phyloP scores from a whole-genome alignment of 306 rosid genomes.

The Castanopsis chinensis region DNA sequence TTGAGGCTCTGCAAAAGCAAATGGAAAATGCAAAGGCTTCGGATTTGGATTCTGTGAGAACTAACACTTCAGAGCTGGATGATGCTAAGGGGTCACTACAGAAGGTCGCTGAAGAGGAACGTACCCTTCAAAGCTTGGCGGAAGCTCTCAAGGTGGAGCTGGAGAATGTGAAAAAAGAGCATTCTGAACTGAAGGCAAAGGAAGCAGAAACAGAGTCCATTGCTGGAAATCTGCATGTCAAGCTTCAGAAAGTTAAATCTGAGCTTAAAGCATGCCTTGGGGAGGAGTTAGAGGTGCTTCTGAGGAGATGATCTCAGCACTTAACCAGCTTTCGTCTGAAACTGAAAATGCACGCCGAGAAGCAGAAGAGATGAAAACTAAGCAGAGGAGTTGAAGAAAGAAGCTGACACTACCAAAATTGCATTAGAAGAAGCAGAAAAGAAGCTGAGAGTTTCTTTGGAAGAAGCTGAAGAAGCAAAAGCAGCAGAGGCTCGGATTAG shows the following conservation, averaged over 20 bases:
- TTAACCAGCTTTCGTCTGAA: slow-evolving; percentile 69
- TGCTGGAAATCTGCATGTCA: slow-evolving; percentile 77
- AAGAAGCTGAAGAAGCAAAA: slow-evolving; percentile 86
- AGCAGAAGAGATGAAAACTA: slow-evolving; percentile 74
- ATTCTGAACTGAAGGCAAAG: slow-evolving; percentile 72
- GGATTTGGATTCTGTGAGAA: slow-evolving; percentile 70
- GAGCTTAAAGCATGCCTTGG: slow-evolving; percentile 74
- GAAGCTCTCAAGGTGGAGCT: slow-evolving; percentile 80
- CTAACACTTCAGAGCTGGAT: slow-evolving; percentile 74
- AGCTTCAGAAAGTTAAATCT: slow-evolving; percentile 67
- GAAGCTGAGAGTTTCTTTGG: slow-evolving; percentile 62
- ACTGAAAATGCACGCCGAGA: slow-evolving; percentile 60
- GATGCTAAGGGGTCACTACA: slow-evolving; percentile 85
- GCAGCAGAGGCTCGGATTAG: slow-evolving; percentile 79
- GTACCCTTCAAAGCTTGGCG: slow-evolving; percentile 61
- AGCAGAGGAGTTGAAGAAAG: slow-evolving; percentile 71
- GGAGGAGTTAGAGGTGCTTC: slow-evolving; percentile 80
- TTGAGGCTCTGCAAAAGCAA: slow-evolving; percentile 67
- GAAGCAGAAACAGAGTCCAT: slow-evolving; percentile 87
- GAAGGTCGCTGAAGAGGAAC: slow-evolving; percentile 89
- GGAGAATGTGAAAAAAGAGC: slow-evolving; percentile 87
- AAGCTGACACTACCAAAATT: slow-evolving; percentile 59
- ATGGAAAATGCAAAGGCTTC: slow-evolving; percentile 69
- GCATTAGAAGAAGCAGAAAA: slow-evolving; percentile 71
- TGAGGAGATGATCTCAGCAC: slow-evolving; percentile 72